phyloP scores from a whole-genome alignment of 2,329 filamentous ascomycete genomes.

The Paracamarosporium sp. region DNA sequence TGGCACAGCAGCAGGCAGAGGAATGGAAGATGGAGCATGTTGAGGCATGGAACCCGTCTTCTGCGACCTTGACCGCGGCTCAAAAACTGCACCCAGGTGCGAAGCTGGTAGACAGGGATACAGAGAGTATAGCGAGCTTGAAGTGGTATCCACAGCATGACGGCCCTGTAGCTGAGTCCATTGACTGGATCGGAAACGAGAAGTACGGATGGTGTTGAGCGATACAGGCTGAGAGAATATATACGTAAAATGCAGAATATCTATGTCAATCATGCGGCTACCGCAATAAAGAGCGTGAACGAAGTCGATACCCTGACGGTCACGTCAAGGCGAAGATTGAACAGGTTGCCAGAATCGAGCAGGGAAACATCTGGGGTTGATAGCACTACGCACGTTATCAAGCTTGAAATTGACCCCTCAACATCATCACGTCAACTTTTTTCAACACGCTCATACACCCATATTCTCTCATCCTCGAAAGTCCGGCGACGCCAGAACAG shows the following conservation, averaged over 20 bases:
- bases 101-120: constrained; percentile 64
- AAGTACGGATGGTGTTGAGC: constrained; percentile 79
- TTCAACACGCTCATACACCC: too few relatives aligned
- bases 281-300: too few relatives aligned
- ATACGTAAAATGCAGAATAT: neutral
- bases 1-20: constrained; percentile 73
- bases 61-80: constrained; percentile 53
- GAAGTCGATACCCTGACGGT: too few relatives aligned
- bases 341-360: too few relatives aligned
- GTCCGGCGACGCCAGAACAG: constrained; percentile 37
- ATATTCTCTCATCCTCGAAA: constrained; percentile 39
- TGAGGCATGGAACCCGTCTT: constrained; percentile 83
- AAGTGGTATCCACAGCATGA: constrained; percentile 66
- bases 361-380: too few relatives aligned
- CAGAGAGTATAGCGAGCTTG: constrained; percentile 73
- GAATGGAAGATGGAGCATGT: constrained; percentile 75
- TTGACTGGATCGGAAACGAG: constrained; percentile 78
- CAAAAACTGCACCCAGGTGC: constrained; percentile 54
- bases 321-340: too few relatives aligned
- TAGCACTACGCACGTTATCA: too few relatives aligned
- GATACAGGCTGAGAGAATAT: neutral
- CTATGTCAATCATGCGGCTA: neutral
- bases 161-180: constrained; percentile 54
- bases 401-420: too few relatives aligned
- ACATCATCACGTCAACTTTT: too few relatives aligned